Conservation (phyloP, 1,284 basidiomycete species). For the Leccinum fallax region DNA sequence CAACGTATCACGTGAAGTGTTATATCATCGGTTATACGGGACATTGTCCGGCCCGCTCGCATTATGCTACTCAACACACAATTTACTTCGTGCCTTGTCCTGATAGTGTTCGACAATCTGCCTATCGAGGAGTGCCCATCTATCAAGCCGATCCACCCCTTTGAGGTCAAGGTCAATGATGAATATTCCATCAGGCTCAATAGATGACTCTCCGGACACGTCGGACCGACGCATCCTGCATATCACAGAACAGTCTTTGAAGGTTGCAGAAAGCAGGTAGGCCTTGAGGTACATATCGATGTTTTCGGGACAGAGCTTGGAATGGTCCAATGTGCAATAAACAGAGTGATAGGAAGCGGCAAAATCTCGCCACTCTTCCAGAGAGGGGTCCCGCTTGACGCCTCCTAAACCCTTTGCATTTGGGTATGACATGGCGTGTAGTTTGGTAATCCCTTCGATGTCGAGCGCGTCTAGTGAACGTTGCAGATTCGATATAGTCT, state of each 20-base stretch:
- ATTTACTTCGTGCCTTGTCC: constrained; percentile 31
- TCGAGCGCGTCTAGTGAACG: constrained; percentile 80
- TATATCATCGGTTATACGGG: background rate
- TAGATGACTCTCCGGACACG: constrained; percentile 3
- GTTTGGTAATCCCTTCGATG: constrained; percentile 68
- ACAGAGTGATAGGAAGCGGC: constrained; percentile 53
- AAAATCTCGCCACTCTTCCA: constrained; percentile 63
- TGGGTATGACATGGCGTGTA: constrained; percentile 20
- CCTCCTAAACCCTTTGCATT: constrained; percentile 10
- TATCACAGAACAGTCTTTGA: constrained; percentile 96
- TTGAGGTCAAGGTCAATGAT: constrained; percentile 91
- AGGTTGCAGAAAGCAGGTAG: constrained; percentile 87
- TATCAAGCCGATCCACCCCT: constrained; percentile 60
- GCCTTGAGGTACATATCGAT: constrained; percentile 67
- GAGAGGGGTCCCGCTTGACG: constrained; percentile 44
- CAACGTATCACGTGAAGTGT: constrained; percentile 20
- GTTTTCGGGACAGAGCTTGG: constrained; percentile 42
- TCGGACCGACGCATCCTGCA: constrained; percentile 47
- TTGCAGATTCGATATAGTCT: constrained; percentile 65
- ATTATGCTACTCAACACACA: constrained; percentile 41
- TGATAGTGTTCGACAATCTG: constrained; percentile 62
- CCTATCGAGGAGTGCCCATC: constrained; percentile 77
- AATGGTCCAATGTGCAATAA: constrained; percentile 38
- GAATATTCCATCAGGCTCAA: constrained; percentile 46
- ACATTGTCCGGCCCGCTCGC: background rate